Conservation (phyloP, 768 basidiomycete genomes). For the Trametes gibbosa region DNA sequence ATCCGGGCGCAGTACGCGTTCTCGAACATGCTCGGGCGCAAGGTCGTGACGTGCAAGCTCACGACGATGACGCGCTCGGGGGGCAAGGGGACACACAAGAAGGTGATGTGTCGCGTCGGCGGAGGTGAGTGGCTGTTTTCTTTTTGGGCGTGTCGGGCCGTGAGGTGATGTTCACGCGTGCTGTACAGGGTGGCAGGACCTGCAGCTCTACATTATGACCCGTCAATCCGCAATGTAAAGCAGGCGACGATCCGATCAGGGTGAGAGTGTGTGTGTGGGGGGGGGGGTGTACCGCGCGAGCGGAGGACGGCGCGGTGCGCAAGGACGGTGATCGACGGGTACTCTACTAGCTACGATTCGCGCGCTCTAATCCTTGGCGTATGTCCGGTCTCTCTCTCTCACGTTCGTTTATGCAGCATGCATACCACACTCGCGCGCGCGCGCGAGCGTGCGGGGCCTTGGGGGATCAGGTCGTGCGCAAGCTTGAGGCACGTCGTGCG, state of each 20-base stretch:
- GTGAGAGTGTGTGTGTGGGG: too few species aligned
- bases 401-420: constrained; percentile 24
- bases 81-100: constrained; percentile 56
- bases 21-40: constrained; percentile 67
- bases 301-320: background rate
- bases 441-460: background rate
- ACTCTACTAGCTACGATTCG: constrained; percentile 12
- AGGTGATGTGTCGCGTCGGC: constrained; percentile 90
- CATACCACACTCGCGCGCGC: background rate
- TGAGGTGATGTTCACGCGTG: constrained; percentile 6
- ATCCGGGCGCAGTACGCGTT: constrained; percentile 83
- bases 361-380: constrained; percentile 15
- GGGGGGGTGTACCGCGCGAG: background rate
- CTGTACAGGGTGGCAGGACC: constrained; percentile 71
- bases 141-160: background rate
- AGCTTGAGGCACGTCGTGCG: constrained; percentile 76
- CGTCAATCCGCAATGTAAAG: constrained; percentile 65
- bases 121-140: constrained; percentile 56
- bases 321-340: constrained; percentile 12
- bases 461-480: constrained; percentile 38
- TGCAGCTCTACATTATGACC: constrained; percentile 72
- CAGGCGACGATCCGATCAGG: background rate
- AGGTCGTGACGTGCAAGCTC: constrained; percentile 75
- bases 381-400: constrained; percentile 21
- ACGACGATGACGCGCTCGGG: constrained; percentile 69